phyloP scores from a whole-genome alignment of 140 eudicot genomes.

The Anethum foeniculum region DNA sequence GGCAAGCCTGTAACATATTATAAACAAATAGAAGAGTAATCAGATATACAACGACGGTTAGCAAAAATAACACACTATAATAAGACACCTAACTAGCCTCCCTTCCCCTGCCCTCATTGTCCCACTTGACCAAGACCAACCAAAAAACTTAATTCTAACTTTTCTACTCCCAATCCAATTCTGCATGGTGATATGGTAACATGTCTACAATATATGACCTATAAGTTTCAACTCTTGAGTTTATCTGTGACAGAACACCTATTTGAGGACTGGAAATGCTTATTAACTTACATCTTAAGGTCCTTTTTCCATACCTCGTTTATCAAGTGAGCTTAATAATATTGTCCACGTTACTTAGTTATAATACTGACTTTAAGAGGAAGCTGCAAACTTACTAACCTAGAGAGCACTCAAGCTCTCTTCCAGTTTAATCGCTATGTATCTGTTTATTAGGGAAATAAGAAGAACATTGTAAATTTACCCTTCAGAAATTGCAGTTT shows the following conservation, averaged over 20 bases:
- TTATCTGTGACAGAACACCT: background rate
- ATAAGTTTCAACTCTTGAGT: background rate
- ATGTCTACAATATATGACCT: background rate
- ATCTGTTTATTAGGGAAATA: background rate
- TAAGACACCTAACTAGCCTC: background rate
- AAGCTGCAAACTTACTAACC: background rate
- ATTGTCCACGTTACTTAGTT: background rate
- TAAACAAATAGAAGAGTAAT: background rate
- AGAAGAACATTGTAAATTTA: slow-evolving; percentile 15
- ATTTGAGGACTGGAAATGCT: background rate
- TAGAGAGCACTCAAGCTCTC: background rate
- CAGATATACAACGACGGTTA: background rate
- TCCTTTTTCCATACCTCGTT: background rate
- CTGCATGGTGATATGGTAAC: background rate
- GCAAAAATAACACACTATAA: background rate
- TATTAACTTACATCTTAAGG: background rate
- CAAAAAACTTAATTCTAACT: background rate
- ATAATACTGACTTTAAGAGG: background rate
- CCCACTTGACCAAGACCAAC: background rate
- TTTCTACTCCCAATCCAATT: background rate
- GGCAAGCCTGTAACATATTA: slow-evolving; percentile 59
- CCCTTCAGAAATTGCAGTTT: slow-evolving; percentile 99
- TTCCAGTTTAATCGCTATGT: background rate
- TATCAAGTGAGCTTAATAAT: background rate
- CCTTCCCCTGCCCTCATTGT: background rate